Evolutionary conservation across 805 yeast species (phyloP), one percentile per base, ranked within the genome.

Genomic region (Yamadazyma laniorum): DNA sequence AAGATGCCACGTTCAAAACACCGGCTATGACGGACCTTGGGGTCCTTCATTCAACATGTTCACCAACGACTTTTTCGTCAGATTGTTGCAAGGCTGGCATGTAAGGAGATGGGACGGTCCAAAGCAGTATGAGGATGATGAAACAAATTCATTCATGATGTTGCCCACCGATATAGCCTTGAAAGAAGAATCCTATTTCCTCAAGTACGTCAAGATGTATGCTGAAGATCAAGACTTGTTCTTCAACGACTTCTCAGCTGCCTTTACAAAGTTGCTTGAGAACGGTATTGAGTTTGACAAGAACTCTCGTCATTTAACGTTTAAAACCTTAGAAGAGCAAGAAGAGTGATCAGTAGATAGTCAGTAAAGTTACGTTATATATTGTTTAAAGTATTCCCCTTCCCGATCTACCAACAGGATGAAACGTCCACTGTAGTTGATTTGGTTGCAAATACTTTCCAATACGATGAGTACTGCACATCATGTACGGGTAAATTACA

Each of bases 281-380:
- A 50, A 53, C 32, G 72, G 72, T 21, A 48, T 63, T 34, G 44
- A 56, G 5, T 85, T 82, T 58, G 83, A 82, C 9, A 61, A 70
- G 14, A 63, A 66, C 23, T 55, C 68, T 19, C 58, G 67, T 45
- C 62, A 61, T n/a, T 65, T 67, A 52, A 55, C 54, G 31, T 82
- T 83, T 61, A 71, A 80, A 59, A 81, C 91, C 25, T 63, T 85
- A 42, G 89, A 82, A 28, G 89, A 83, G 35, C 89, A 83, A 66
- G 77, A 66, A 22, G 34, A 33, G 8, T 21, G 29, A 3, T 33
- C 25, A 25, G 17, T 9, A 7, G 11, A 19, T 26, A 26, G n/a
- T n/a, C n/a, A n/a, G n/a, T n/a, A n/a, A n/a, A n/a, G n/a, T n/a
- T n/a, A n/a, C n/a, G n/a, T n/a, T n/a, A n/a, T n/a, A n/a, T n/a